Evolutionary conservation across 139 green algal genomes (phyloP), one percentile per base, ranked within the genome.

Genomic region (Chlamydomonas eustigma): DNA sequence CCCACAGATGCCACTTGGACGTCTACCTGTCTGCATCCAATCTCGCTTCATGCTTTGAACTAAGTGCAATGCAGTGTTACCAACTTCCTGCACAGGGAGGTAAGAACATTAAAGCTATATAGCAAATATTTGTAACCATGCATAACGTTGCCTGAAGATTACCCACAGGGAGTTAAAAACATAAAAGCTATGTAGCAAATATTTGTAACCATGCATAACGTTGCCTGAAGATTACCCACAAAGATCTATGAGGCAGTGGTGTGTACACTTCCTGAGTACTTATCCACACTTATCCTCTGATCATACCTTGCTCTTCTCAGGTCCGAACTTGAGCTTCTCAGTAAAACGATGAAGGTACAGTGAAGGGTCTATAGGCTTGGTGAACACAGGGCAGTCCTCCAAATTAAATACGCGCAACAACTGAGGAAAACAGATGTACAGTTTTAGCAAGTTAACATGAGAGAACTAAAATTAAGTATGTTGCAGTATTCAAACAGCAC

Each of bases 31-130:
- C 82, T 98, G 94, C 86, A 99, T 97, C 96, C 96, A 99, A 87
- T 99, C 96, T 0, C 96, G 89, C 86, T 99, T 99, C 96, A 99
- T 99, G 78, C 83, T 90, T 37, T 87, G 86, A 2, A 98, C 91
- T 75, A 99, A 88, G 37, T 76, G 24, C 12, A 64, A 25, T 18
- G 69, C 69, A 4, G 69, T 76, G 37, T 64, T 64, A 25, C 8
- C 5, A 33, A 76, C 69, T 4, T 31, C 37, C 18, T 35, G 66
- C 44, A n/a, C n/a, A n/a, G n/a, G n/a, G n/a, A n/a, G n/a, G 50
- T 63, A 22, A 22, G 22, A 22, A 22, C 22, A 22, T 63, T 24
- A 22, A 63, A 22, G 50, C 22, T 22, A 28, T 22, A 63, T 63
- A 63, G 50, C n/a, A n/a, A n/a, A n/a, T n/a, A n/a, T n/a, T n/a